Conservation (phyloP, 169 alveolate genomes). For the Plasmodium cynomolgi region DNA sequence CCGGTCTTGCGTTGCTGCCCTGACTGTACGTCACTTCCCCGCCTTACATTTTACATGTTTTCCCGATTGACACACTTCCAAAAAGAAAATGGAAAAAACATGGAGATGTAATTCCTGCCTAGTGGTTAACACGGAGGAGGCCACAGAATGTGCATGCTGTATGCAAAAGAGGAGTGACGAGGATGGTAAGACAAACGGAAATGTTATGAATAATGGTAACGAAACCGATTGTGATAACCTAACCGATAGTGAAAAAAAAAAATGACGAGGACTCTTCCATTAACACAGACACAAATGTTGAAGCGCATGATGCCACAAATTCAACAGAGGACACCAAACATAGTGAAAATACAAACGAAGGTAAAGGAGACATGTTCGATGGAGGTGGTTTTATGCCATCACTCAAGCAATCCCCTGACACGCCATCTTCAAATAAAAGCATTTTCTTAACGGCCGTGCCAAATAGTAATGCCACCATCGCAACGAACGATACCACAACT, state of each 20-base stretch:
- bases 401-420: conserved; percentile 2
- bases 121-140: conserved; percentile 37
- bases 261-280: background rate
- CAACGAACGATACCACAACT: background rate
- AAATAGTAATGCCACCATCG: background rate
- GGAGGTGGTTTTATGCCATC: conserved; percentile 70
- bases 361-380: background rate
- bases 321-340: background rate
- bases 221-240: background rate
- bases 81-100: conserved; percentile 24
- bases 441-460: conserved; percentile 21
- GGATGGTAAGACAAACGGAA: background rate
- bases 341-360: background rate
- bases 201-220: background rate
- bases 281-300: conserved; percentile 2
- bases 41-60: background rate
- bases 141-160: conserved; percentile 51
- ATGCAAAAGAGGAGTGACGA: conserved; percentile 42
- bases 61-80: background rate
- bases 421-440: background rate
- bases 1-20: background rate
- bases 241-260: conserved; percentile 15
- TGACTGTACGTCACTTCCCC: background rate
- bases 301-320: conserved; percentile 27
- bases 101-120: conserved; percentile 65